These are phyloP conservation scores for Podospora bellae-mahoneyi DNA, from an alignment of 495 filamentous ascomycete genomes.

Conservation along the genomic window DNA sequence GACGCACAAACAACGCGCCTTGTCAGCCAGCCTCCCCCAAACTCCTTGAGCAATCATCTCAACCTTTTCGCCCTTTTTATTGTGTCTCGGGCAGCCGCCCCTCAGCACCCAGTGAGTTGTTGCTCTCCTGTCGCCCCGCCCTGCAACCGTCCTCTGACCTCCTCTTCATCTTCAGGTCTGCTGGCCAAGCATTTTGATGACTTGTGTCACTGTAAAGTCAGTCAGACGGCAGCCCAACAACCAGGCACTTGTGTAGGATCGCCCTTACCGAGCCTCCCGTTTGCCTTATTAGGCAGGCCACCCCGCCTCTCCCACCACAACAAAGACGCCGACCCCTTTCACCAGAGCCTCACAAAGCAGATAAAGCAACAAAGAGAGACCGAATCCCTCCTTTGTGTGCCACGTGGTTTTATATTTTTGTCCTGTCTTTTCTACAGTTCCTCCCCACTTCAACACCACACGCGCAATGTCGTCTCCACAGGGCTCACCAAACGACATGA, in stretches of 20 bases:
- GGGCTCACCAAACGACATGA: conserved; percentile 23
- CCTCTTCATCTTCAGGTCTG: conserved; percentile 8
- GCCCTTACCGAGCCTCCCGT: conserved; percentile 3
- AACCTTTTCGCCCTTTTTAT: background rate
- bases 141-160: background rate
- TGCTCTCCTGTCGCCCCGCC: background rate
- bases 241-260: conserved; percentile 13
- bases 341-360: background rate
- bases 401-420: background rate
- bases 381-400: background rate
- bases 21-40: background rate
- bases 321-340: background rate
- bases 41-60: background rate
- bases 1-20: background rate
- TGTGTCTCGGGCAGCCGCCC: background rate
- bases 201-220: conserved; percentile 16
- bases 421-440: background rate
- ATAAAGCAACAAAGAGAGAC: conserved; percentile 7
- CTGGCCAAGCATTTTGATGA: conserved; percentile 16
- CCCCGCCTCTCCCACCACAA: conserved; percentile 4
- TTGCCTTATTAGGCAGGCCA: conserved; percentile 6
- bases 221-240: conserved; percentile 10
- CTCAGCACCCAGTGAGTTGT: background rate
- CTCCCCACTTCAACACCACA: background rate
- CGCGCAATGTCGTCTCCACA: conserved; percentile 30